Conservation (phyloP, 495 filamentous ascomycete genomes). For the Penicillium ochrochloron region DNA sequence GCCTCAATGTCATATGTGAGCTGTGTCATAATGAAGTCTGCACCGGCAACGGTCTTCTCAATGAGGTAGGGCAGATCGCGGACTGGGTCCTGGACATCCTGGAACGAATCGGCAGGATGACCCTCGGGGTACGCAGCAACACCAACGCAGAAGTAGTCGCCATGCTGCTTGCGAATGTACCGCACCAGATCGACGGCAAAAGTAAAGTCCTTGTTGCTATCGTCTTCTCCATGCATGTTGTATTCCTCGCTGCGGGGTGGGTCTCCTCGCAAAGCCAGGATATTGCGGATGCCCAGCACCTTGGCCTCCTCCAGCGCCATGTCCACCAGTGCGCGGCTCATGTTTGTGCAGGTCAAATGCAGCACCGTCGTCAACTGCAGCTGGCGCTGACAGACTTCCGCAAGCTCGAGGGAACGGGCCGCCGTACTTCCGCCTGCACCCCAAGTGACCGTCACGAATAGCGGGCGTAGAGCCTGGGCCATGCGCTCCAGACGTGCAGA, state of each 20-base stretch:
- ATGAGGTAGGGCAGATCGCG: slow-evolving; percentile 88
- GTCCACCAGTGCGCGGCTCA: slow-evolving; percentile 85
- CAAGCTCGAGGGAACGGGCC: slow-evolving; percentile 86
- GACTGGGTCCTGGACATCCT: slow-evolving; percentile 74
- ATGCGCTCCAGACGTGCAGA: slow-evolving; percentile 93
- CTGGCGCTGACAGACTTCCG: slow-evolving; percentile 92
- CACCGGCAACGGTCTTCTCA: slow-evolving; percentile 88
- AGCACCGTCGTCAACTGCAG: slow-evolving; percentile 92
- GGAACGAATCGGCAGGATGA: slow-evolving; percentile 87
- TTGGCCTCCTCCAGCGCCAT: slow-evolving; percentile 90
- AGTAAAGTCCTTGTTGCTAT: slow-evolving; percentile 78
- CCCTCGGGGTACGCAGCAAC: slow-evolving; percentile 96
- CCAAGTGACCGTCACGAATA: slow-evolving; percentile 98
- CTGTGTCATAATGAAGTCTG: slow-evolving; percentile 99
- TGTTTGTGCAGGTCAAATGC: slow-evolving; percentile 97
- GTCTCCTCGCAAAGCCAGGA: slow-evolving; percentile 92
- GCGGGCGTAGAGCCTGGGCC: slow-evolving; percentile 83
- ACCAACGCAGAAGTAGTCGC: slow-evolving; percentile 96
- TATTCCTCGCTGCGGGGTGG: slow-evolving; percentile 91
- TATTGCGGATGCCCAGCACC: slow-evolving; percentile 90
- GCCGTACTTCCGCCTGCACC: slow-evolving; percentile 93
- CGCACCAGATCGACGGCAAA: slow-evolving; percentile 90
- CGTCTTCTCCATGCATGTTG: slow-evolving; percentile 62
- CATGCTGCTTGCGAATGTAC: slow-evolving; percentile 84
- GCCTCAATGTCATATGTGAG: slow-evolving; percentile 89